A percentile compares a stretch with the other conserved stretches of the same genome.
phyloP scores from a whole-genome alignment of 192 early-diverging fungal genomes.

The Allomyces macrogynus region DNA sequence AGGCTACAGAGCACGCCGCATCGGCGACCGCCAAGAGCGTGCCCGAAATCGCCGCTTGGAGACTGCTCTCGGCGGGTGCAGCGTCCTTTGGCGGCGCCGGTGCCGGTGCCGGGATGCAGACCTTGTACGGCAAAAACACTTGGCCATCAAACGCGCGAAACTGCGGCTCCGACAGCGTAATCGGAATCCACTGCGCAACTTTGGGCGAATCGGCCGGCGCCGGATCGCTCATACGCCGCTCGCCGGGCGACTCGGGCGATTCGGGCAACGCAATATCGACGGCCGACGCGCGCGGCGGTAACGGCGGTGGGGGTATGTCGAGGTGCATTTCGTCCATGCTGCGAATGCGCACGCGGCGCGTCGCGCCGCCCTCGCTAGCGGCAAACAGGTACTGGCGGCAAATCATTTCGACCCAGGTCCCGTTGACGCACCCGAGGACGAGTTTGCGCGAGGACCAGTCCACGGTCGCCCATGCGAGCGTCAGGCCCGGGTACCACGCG shows the following conservation, averaged over 20 bases:
- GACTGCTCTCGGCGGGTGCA: background rate
- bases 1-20: background rate
- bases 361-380: background rate
- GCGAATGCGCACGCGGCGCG: too few species aligned
- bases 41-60: background rate
- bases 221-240: too few species aligned
- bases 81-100: background rate
- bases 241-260: too few species aligned
- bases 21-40: background rate
- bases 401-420: background rate
- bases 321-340: too few species aligned
- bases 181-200: background rate
- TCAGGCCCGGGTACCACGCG: background rate
- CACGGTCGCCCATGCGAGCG: background rate
- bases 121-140: background rate
- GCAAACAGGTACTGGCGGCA: background rate
- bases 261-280: too few species aligned
- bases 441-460: background rate
- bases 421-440: background rate
- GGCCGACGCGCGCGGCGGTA: too few species aligned
- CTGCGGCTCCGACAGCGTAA: background rate
- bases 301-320: too few species aligned
- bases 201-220: too few species aligned
- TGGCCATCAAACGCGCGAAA: background rate
- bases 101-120: background rate